These are phyloP conservation scores for Sutorius australiensis DNA, from an alignment of 768 basidiomycete genomes.

Conservation along the genomic window DNA sequence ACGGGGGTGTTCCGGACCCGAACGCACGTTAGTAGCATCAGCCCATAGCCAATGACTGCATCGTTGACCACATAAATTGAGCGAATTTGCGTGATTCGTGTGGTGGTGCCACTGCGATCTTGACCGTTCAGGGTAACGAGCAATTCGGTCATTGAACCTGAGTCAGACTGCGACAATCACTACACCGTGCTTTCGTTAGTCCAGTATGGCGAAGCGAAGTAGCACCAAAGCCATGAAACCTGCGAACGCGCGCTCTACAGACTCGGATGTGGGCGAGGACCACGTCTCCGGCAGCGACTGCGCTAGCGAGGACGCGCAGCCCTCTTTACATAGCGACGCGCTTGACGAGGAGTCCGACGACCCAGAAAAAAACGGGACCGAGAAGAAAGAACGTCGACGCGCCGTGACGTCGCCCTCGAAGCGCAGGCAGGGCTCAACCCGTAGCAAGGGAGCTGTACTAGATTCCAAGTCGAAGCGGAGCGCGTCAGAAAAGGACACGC, in stretches of 20 bases:
- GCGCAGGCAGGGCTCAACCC: constrained; percentile 21
- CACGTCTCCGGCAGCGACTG: constrained; percentile 8
- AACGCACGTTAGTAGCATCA: too few species aligned
- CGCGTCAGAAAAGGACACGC: constrained; percentile 13
- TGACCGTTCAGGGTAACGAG: too few species aligned
- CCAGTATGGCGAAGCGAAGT: constrained; percentile 18
- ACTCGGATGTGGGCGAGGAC: constrained; percentile 14
- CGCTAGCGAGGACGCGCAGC: constrained; percentile 12
- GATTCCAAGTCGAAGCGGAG: constrained; percentile 24
- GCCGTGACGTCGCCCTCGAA: constrained; percentile 23
- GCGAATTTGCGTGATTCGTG: too few species aligned
- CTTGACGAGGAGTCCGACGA: constrained; percentile 40
- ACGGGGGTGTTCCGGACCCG: too few species aligned
- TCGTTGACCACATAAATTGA: too few species aligned
- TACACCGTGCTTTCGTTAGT: not conserved
- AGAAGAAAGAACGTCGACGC: constrained; percentile 23
- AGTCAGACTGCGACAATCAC: not conserved
- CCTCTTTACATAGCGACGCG: constrained; percentile 40
- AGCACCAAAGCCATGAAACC: constrained; percentile 4
- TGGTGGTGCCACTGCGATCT: too few species aligned
- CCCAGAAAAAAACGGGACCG: constrained; percentile 1
- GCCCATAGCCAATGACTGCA: too few species aligned
- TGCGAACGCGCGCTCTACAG: not conserved
- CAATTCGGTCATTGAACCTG: too few species aligned
- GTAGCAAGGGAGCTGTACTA: not conserved